Percentiles rank a stretch among this genome's conserved stretches.
Conservation (phyloP, 768 basidiomycete species). For the Termitomyces sp. region DNA sequence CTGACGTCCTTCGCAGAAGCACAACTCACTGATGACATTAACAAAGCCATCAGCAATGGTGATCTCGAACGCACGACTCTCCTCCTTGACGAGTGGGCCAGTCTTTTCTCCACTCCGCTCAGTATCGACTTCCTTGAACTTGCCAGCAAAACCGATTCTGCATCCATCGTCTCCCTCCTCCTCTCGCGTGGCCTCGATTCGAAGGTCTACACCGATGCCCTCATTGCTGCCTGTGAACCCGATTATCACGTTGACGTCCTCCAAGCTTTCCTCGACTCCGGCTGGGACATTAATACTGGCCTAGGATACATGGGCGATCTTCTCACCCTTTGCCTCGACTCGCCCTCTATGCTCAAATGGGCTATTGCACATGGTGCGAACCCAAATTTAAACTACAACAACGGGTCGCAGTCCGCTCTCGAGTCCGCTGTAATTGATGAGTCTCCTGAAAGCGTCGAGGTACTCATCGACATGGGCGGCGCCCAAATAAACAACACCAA, state of each 20-base stretch:
- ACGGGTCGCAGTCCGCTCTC: background rate
- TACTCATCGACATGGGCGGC: slow-evolving; percentile 5
- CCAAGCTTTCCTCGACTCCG: slow-evolving; percentile 12
- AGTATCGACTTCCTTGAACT: background rate
- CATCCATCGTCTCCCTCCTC: slow-evolving; percentile 9
- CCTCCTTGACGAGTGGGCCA: slow-evolving; percentile 3
- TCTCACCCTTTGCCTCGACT: background rate
- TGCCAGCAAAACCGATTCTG: background rate
- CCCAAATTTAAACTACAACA: slow-evolving; percentile 2
- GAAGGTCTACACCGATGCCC: background rate
- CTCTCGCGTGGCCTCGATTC: slow-evolving; percentile 1
- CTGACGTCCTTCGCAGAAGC: background rate
- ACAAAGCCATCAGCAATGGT: background rate
- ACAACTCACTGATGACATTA: background rate
- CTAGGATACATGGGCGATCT: slow-evolving; percentile 8
- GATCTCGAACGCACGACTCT: background rate
- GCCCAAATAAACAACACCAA: slow-evolving; percentile 12
- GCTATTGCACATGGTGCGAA: slow-evolving; percentile 9
- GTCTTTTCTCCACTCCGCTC: background rate
- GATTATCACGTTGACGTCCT: background rate
- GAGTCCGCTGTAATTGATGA: slow-evolving; percentile 7
- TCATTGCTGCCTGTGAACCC: background rate
- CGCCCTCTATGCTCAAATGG: slow-evolving; percentile 4
- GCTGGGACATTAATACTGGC: slow-evolving; percentile 10
- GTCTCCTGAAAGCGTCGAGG: background rate